A percentile compares a stretch with the other conserved stretches of the same genome.
Conservation (phyloP, 495 filamentous ascomycete species). For the Penicillium taxi region DNA sequence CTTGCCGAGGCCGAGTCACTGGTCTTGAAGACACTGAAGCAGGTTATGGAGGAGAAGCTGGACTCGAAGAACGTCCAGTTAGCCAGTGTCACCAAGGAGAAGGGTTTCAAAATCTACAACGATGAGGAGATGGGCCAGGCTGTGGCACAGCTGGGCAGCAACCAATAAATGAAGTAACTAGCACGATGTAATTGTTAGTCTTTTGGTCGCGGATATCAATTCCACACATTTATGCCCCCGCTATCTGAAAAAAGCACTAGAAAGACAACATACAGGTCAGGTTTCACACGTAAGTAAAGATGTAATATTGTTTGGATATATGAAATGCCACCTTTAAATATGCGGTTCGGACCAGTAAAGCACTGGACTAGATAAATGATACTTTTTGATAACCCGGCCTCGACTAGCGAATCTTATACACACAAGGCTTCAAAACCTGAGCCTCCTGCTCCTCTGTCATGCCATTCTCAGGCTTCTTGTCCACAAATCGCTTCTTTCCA, state of each 20-base stretch:
- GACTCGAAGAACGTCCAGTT: constrained; percentile 97
- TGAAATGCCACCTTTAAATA: too few species aligned
- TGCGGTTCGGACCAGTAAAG: constrained; percentile 20
- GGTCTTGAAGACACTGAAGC: constrained; percentile 96
- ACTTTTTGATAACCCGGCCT: constrained; percentile 2
- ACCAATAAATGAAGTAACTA: constrained; percentile 30
- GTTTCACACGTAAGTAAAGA: too few species aligned
- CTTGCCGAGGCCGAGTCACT: constrained; percentile 88
- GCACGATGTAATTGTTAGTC: background rate
- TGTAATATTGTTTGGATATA: background rate
- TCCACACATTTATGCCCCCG: too few species aligned
- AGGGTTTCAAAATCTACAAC: constrained; percentile 94
- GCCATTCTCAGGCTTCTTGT: constrained; percentile 43
- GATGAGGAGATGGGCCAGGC: constrained; percentile 93
- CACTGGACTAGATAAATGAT: background rate
- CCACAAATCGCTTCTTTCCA: constrained; percentile 54
- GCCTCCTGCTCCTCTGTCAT: constrained; percentile 49
- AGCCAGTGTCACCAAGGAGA: constrained; percentile 94
- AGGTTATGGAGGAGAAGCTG: constrained; percentile 99
- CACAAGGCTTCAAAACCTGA: constrained; percentile 84
- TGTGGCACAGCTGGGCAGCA: constrained; percentile 59
- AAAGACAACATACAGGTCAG: too few species aligned
- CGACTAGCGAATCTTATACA: constrained; percentile 80
- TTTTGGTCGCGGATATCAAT: too few species aligned
- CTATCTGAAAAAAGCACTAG: too few species aligned